These are phyloP conservation scores for Paracoccidioides lutzii DNA, from an alignment of 2,329 filamentous ascomycete genomes.

Conservation along the genomic window DNA sequence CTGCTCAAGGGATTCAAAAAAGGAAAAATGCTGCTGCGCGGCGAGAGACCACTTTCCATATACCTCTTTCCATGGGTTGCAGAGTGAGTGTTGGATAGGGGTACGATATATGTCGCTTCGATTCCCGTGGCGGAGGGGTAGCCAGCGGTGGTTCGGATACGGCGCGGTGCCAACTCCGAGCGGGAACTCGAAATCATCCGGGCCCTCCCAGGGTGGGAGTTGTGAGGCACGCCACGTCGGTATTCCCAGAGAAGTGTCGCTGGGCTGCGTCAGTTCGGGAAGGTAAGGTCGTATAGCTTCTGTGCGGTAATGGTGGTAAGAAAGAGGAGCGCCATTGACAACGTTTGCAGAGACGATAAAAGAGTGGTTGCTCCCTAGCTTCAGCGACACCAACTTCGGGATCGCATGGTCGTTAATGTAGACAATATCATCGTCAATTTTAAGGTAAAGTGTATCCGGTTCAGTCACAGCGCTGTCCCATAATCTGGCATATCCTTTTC, in stretches of 20 bases:
- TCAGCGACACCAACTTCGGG: conserved; percentile 41
- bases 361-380: conserved; percentile 38
- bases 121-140: conserved; percentile 28
- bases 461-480: conserved; percentile 9
- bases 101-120: conserved; percentile 24
- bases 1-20: conserved; percentile 40
- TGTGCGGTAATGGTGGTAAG: conserved; percentile 42
- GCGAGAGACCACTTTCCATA: conserved; percentile 40
- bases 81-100: conserved; percentile 38
- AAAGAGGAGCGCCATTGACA: conserved; percentile 43
- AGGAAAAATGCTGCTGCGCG: conserved; percentile 33
- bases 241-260: conserved; percentile 6
- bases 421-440: conserved; percentile 33
- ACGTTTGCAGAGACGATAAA: conserved; percentile 45
- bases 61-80: conserved; percentile 32
- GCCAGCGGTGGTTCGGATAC: conserved; percentile 37
- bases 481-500: conserved; percentile 5
- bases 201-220: conserved; percentile 25
- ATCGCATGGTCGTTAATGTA: conserved; percentile 37
- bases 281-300: conserved; percentile 42
- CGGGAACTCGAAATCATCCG: conserved; percentile 18
- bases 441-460: conserved; percentile 26
- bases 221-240: conserved; percentile 22
- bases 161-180: conserved; percentile 18
- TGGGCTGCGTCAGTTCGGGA: conserved; percentile 28